Evolutionary conservation across 2,329 filamentous ascomycete genomes (phyloP).

Genomic region (Colletotrichum kahawae): DNA sequence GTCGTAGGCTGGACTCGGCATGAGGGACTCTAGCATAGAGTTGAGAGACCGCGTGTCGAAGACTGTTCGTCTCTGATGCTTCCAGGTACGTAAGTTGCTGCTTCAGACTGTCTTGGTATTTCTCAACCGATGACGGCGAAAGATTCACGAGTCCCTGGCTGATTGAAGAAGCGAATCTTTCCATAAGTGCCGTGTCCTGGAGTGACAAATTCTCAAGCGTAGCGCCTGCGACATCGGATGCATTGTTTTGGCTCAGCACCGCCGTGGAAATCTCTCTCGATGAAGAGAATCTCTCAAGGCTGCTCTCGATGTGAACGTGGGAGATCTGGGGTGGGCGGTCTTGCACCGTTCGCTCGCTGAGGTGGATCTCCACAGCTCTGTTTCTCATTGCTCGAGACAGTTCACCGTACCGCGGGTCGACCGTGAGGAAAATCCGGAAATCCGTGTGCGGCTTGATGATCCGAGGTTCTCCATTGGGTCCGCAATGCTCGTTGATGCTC

Average conservation of each 20-base stretch:
- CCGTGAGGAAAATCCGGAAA: conserved; percentile 92
- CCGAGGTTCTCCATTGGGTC: conserved; percentile 78
- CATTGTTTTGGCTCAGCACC: conserved; percentile 26
- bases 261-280: conserved; percentile 35
- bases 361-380: conserved; percentile 86
- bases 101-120: conserved; percentile 1
- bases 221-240: conserved; percentile 33
- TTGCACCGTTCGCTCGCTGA: conserved; percentile 54
- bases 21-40: conserved; percentile 39
- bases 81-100: conserved; percentile 28
- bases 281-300: conserved; percentile 51
- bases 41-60: conserved; percentile 38
- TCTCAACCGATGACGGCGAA: neutral
- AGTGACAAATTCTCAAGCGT: conserved; percentile 54
- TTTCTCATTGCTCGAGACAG: conserved; percentile 97
- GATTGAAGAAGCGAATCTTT: conserved; percentile 26
- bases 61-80: conserved; percentile 32
- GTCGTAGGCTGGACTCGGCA: conserved; percentile 33
- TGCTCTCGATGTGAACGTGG: conserved; percentile 54
- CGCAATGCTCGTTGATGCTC: conserved; percentile 92
- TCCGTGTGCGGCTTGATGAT: conserved; percentile 81
- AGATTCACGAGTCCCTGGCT: neutral
- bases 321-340: conserved; percentile 38
- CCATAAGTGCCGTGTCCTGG: conserved; percentile 47
- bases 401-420: conserved; percentile 91